phyloP scores from a whole-genome alignment of 768 basidiomycete genomes.

The Suillus subaureus region DNA sequence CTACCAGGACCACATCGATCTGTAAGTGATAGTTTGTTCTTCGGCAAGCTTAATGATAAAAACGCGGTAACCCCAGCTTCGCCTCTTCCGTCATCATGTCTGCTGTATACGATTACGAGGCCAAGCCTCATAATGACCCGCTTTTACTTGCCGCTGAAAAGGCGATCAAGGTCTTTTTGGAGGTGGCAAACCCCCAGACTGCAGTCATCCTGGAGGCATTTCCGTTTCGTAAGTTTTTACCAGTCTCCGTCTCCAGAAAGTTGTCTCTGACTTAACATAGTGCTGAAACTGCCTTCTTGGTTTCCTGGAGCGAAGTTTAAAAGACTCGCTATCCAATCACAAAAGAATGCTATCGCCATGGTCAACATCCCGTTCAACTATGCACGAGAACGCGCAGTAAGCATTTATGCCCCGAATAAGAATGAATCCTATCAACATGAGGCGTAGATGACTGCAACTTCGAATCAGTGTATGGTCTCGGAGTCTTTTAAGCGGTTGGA shows the following conservation, averaged over 20 bases:
- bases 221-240: slow-evolving; percentile 30
- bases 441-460: slow-evolving; percentile 23
- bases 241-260: slow-evolving; percentile 7
- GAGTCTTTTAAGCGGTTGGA: slow-evolving; percentile 28
- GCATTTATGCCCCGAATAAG: background rate
- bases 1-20: slow-evolving; percentile 32
- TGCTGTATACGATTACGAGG: slow-evolving; percentile 36
- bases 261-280: slow-evolving; percentile 22
- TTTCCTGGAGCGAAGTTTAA: slow-evolving; percentile 38
- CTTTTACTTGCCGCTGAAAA: slow-evolving; percentile 32
- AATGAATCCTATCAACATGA: background rate
- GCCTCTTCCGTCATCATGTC: slow-evolving; percentile 36
- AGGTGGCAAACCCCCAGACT: slow-evolving; percentile 27
- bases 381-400: slow-evolving; percentile 29
- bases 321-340: slow-evolving; percentile 32
- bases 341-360: slow-evolving; percentile 30
- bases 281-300: slow-evolving; percentile 35
- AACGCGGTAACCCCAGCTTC: slow-evolving; percentile 23
- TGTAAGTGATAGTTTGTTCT: slow-evolving; percentile 21
- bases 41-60: background rate
- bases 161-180: slow-evolving; percentile 28
- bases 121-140: slow-evolving; percentile 27
- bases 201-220: slow-evolving; percentile 32
- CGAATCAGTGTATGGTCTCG: slow-evolving; percentile 31
- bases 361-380: slow-evolving; percentile 31